Percentiles rank a stretch among this genome's conserved stretches.
These are phyloP conservation scores for Xerocomus amazonicus DNA, from an alignment of 1,284 basidiomycete genomes.

Conservation along the genomic window DNA sequence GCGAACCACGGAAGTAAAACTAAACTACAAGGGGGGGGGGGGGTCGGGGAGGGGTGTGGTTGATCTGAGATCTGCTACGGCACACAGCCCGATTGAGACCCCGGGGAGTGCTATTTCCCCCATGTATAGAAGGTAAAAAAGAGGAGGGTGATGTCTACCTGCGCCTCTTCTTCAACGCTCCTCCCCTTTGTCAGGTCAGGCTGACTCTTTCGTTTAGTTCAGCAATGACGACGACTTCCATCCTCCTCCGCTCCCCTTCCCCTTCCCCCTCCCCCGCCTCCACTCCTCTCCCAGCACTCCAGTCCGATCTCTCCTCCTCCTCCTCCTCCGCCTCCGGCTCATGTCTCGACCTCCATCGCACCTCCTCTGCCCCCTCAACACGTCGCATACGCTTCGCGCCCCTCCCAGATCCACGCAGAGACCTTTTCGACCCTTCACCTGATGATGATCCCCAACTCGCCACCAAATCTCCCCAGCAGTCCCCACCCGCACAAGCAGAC, in stretches of 20 bases:
- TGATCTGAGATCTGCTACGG: constrained; percentile 20
- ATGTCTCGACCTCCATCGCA: constrained; percentile 14
- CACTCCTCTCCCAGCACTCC: constrained; percentile 36
- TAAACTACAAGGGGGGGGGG: background rate
- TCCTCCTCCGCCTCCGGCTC: constrained; percentile 21
- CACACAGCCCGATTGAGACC: constrained; percentile 21
- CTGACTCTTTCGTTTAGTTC: constrained; percentile 5
- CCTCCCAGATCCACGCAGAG: constrained; percentile 61
- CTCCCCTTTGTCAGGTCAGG: constrained; percentile 9
- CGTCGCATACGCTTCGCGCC: constrained; percentile 71
- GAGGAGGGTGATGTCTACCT: background rate
- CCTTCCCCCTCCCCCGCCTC: constrained; percentile 33
- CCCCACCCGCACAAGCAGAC: background rate
- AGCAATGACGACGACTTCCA: constrained; percentile 15
- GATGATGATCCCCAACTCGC: constrained; percentile 11
- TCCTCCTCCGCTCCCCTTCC: constrained; percentile 21
- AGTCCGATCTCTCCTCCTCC: constrained; percentile 10
- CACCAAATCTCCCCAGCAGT: constrained; percentile 8
- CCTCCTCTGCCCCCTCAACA: constrained; percentile 19
- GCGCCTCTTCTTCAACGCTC: background rate
- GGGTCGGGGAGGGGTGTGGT: constrained; percentile 2
- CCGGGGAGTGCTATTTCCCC: constrained; percentile 14
- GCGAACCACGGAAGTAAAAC: no score
- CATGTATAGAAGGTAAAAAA: constrained; percentile 17
- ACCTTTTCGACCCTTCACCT: constrained; percentile 24